Percentiles rank a stretch among this genome's conserved stretches.
phyloP scores from a whole-genome alignment of 2,329 filamentous ascomycete species.

The Phyllosticta citriasiana region DNA sequence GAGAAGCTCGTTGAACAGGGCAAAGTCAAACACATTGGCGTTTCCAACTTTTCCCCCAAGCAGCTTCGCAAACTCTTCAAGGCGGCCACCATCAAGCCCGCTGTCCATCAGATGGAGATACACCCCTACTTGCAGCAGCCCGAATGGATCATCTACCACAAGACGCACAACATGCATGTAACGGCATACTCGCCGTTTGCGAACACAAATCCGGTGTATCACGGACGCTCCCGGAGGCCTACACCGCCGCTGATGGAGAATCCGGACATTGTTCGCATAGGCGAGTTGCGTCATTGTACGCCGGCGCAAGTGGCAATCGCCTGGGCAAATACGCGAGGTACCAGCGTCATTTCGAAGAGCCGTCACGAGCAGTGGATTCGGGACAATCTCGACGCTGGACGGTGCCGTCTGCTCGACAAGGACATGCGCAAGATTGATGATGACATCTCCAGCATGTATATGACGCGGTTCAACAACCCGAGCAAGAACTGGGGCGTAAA shows the following conservation, averaged over 20 bases:
- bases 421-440: constrained; percentile 26
- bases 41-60: constrained; percentile 61
- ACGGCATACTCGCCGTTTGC: constrained; percentile 42
- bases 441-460: constrained; percentile 22
- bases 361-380: constrained; percentile 32
- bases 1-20: constrained; percentile 50
- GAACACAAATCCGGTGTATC: constrained; percentile 40
- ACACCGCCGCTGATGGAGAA: constrained; percentile 32
- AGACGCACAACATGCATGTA: constrained; percentile 40
- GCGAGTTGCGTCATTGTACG: constrained; percentile 32
- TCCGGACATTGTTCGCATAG: constrained; percentile 30
- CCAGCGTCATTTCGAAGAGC: constrained; percentile 37
- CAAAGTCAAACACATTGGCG: constrained; percentile 59
- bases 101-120: constrained; percentile 72
- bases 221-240: not conserved
- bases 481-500: constrained; percentile 29
- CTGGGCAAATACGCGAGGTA: constrained; percentile 40
- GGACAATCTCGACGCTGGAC: constrained; percentile 32
- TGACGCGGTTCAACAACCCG: constrained; percentile 31
- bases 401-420: constrained; percentile 27
- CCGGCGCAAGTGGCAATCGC: constrained; percentile 37
- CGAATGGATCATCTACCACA: constrained; percentile 42
- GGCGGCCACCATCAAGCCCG: constrained; percentile 53
- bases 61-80: constrained; percentile 41
- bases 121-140: constrained; percentile 59